Evolutionary conservation across 2,329 filamentous ascomycete species (phyloP), one percentile per base, ranked within the genome.

Genomic region (Arthrocladium fulminans): DNA sequence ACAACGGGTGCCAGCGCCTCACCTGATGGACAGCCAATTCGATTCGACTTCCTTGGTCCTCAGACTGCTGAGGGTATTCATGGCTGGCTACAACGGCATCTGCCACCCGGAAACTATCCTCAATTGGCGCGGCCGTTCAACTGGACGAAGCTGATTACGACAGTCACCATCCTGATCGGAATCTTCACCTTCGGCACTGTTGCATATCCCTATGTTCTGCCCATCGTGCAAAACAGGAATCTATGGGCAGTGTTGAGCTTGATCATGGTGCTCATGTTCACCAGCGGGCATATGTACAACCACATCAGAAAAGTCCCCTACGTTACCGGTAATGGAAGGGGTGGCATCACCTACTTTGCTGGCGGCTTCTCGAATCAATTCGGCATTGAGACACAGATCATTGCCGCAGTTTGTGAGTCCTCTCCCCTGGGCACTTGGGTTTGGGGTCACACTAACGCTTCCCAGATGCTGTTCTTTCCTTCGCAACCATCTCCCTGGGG

Each of bases 201-300:
- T 41, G 77, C 83, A 10, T 85, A 81, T 58, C 86, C 87, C 4
- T 94, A 89, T 60, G 61, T 96, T 10, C 63, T 90, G 9, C 90
- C 90, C 2, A 61, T 96, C 51, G 66, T 96, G 29, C 86, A 88
- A 66, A 96, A 84, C 73, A 84, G 90, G 58, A 97, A 94, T 61
- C 70, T 97, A 15, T 98, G 92, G 92, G 89, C 90, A 20, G 87
- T 86, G 19, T 68, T 94, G 60, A 94, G 86, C 67, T 73, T 98
- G 57, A 88, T 97, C 60, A 75, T 82, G 12, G 89, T 98, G 54
- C 77, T 98, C 35, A 74, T 96, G 50, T 98, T 97, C 70, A 96
- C 85, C 40, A 92, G 86, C 59, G 94, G 92, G 32, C 89, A 97
- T 69, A 98, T 98, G 94, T 98, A 94, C 77, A 98, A 97, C 68